These are phyloP conservation scores for Eimeria maxima DNA, from an alignment of 169 alveolate species.

Conservation along the genomic window DNA sequence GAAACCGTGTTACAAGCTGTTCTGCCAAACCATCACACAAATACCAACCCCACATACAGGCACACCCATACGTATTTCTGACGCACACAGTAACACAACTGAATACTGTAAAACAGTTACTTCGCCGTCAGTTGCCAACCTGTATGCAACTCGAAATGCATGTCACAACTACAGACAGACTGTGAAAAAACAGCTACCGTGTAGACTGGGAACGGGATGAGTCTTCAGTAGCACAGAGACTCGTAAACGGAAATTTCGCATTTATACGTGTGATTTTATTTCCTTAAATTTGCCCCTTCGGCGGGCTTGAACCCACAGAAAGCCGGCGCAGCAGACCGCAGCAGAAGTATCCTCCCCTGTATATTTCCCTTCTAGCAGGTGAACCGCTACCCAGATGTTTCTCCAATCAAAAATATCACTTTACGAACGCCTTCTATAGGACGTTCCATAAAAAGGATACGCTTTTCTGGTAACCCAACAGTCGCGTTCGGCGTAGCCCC, in stretches of 20 bases:
- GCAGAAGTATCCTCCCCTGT: neutral
- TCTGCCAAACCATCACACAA: neutral
- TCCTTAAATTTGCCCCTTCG: neutral
- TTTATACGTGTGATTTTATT: neutral
- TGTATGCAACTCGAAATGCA: neutral
- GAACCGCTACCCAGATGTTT: neutral
- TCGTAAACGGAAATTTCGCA: neutral
- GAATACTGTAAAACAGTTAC: neutral
- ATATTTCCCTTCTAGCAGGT: neutral
- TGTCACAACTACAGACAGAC: neutral
- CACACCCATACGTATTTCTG: neutral
- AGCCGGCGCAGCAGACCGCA: neutral
- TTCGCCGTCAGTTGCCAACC: neutral
- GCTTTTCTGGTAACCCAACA: neutral
- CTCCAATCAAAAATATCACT: no score
- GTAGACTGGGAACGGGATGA: neutral
- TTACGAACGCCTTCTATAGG: neutral
- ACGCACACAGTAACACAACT: neutral
- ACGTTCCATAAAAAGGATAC: neutral
- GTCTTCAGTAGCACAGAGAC: neutral
- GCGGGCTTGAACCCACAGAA: neutral
- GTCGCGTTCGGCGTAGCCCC: slow-evolving; percentile 13
- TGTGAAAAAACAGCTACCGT: neutral
- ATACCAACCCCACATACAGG: neutral
- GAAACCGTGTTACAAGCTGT: no score